These are phyloP conservation scores for Exophiala xenobiotica DNA, from an alignment of 2,329 filamentous ascomycete species.

Conservation along the genomic window DNA sequence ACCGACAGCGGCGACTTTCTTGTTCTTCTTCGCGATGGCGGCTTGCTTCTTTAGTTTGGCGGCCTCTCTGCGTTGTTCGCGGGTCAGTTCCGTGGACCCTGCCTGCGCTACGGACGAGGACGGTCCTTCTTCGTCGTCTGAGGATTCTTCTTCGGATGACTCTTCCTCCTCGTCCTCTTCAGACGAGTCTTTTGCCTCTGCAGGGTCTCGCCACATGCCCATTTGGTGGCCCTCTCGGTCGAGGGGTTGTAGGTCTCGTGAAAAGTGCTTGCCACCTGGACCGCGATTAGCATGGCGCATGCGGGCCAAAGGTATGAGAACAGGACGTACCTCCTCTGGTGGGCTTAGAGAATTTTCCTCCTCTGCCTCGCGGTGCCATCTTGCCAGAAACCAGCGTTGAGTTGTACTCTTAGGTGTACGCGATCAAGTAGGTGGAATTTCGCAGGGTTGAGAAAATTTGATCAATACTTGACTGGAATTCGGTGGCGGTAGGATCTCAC, in stretches of 20 bases:
- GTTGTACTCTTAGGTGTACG: no score
- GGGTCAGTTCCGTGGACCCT: constrained; percentile 58
- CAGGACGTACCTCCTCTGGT: constrained; percentile 74
- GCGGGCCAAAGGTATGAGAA: constrained; percentile 32
- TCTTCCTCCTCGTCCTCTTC: constrained; percentile 39
- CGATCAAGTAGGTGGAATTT: neutral
- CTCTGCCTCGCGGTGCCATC: constrained; percentile 66
- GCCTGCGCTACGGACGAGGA: constrained; percentile 41
- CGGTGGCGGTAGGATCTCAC: neutral
- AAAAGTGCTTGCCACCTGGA: constrained; percentile 91
- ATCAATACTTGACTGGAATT: neutral
- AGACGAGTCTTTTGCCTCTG: constrained; percentile 45
- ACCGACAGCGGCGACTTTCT: constrained; percentile 72
- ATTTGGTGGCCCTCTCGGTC: constrained; percentile 86
- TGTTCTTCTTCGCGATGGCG: constrained; percentile 73
- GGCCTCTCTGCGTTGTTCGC: constrained; percentile 82
- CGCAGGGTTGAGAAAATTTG: neutral
- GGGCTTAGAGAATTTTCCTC: constrained; percentile 92
- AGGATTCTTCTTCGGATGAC: constrained; percentile 47
- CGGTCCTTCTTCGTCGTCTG: constrained; percentile 48
- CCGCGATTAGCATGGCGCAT: constrained; percentile 11
- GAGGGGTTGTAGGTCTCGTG: constrained; percentile 81
- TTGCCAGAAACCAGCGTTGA: no score
- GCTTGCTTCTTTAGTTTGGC: constrained; percentile 91
- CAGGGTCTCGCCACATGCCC: constrained; percentile 71